Base-by-base conservation (phyloP, 139 green algal genomes). In the Auxenochlorella pyrenoidosa region DNA sequence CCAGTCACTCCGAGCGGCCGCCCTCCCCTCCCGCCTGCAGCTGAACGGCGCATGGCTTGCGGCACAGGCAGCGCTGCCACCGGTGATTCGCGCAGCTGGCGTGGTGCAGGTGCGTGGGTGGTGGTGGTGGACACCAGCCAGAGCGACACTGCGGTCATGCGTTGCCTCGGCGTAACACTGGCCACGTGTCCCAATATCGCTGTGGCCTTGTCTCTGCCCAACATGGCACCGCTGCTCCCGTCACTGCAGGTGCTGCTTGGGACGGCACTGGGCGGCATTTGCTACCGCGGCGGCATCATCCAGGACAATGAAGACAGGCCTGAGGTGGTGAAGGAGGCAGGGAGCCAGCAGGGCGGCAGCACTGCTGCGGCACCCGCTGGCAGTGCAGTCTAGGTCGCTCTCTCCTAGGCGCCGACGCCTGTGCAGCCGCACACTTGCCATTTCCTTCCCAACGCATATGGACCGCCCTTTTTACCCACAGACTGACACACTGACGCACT, bases 271-370 rank as follows among this genome's bases (percentile, higher is more conserved):
- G 82, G 82, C 21, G 82, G 82, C 82, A 30, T 86, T 32, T 47
- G 43, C 43, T 78, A 79, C 21, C 41, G 66, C 6, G 82, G 82
- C 8, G 82, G 82, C 21, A 79, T 86, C 34, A 18, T 70, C 13
- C 24, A 54, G 44, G 66, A 86, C n/a, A 86, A 79, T 34, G 66
- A 86, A 19, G 82, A 86, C 65, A 47, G 82, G 36, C 82, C 82
- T 3, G 66, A 86, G 66, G 82, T 86, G 82, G 51, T 41, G 0
- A 44, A 47, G 77, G 44, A 36, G 41, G 26, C 75, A 26, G 43
- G 43, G 18, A 28, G 15, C 30, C 13, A 60, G 30, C 30, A 28
- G 51, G 72, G 16, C 40, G 40, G 22, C 22, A 22, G 34, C 18
- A 34, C n/a, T 34, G 34, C 34, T 15, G 70, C 70, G 36, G 36